phyloP scores from a whole-genome alignment of 345 rosid species.

The Citrus australasica region DNA sequence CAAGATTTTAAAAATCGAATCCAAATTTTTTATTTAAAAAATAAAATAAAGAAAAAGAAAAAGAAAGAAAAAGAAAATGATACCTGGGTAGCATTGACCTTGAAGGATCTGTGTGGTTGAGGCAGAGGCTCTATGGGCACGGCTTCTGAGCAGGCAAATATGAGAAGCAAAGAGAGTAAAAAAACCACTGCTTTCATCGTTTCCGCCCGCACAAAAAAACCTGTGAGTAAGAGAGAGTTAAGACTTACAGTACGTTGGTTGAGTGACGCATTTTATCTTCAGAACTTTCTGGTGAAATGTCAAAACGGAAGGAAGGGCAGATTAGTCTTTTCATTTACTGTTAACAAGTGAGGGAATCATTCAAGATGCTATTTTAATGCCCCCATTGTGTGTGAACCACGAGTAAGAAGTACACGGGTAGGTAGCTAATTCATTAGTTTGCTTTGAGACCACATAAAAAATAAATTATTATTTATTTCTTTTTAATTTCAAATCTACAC shows the following conservation, averaged over 20 bases:
- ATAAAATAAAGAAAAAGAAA: background rate
- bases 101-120: slow-evolving; percentile 33
- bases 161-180: slow-evolving; percentile 9
- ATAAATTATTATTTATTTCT: too few species aligned
- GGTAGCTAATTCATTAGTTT: too few species aligned
- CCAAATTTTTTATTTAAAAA: background rate
- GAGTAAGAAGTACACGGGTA: background rate
- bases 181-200: slow-evolving; percentile 6
- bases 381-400: background rate
- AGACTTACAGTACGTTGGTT: background rate
- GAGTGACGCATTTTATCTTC: too few species aligned
- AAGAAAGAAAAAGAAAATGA: background rate
- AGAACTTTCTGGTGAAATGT: background rate
- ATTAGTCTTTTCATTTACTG: background rate
- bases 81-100: slow-evolving; percentile 40
- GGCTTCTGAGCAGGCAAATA: slow-evolving; percentile 19
- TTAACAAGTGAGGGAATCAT: background rate
- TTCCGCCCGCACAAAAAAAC: background rate
- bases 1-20: background rate
- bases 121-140: slow-evolving; percentile 25
- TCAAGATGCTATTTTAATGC: background rate
- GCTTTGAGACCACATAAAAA: too few species aligned
- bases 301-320: background rate
- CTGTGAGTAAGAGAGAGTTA: background rate
- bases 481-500: fast-evolving